phyloP scores from a whole-genome alignment of 495 filamentous ascomycete genomes.

The Aspergillus ostianus region DNA sequence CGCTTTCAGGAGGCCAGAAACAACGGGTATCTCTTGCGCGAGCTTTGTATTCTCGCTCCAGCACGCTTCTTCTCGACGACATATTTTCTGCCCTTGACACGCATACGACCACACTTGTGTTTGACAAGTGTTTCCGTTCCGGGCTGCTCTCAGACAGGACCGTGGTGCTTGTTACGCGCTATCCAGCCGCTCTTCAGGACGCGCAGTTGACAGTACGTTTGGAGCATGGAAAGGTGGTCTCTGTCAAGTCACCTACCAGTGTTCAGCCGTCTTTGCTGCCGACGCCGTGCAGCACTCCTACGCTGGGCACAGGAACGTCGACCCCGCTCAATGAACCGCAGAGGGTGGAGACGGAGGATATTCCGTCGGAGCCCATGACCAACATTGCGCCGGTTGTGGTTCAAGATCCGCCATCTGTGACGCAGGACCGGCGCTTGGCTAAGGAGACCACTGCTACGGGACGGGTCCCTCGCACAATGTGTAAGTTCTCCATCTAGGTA shows the following conservation, averaged over 20 bases:
- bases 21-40: constrained; percentile 61
- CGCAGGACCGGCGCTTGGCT: constrained; percentile 2
- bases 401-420: not conserved
- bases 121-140: constrained; percentile 59
- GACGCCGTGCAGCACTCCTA: constrained; percentile 8
- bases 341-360: constrained; percentile 1
- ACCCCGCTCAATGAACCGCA: not conserved
- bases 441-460: constrained; percentile 24
- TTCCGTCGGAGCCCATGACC: constrained; percentile 10
- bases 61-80: constrained; percentile 60
- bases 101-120: constrained; percentile 63
- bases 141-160: constrained; percentile 56
- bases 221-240: constrained; percentile 35
- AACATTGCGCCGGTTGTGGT: constrained; percentile 1
- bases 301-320: constrained; percentile 7
- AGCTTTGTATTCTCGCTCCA: constrained; percentile 60
- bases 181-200: constrained; percentile 45
- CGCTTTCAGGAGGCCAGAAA: constrained; percentile 64
- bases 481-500: constrained; percentile 15
- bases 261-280: not conserved
- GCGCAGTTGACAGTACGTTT: constrained; percentile 42
- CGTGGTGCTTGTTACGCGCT: constrained; percentile 66
- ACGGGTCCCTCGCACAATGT: constrained; percentile 24
- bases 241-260: constrained; percentile 6
- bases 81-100: constrained; percentile 62